Evolutionary conservation across 768 basidiomycete genomes (phyloP), one percentile per base, ranked within the genome.

Genomic region (Macrolepiota dolichaula): DNA sequence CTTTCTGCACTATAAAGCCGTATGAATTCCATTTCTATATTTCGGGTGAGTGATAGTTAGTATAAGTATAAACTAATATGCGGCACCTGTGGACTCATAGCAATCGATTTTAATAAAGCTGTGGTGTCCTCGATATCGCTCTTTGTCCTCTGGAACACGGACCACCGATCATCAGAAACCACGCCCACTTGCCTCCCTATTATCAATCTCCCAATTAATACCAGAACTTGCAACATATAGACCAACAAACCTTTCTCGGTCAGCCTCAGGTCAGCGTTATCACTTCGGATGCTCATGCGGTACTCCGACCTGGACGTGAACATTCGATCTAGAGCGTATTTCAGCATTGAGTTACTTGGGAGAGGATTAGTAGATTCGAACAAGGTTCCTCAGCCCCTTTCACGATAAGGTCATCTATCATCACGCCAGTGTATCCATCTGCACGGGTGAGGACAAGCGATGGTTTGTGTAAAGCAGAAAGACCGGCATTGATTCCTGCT

Each of bases 371-470:
- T 25, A 44, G 17, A 59, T 46, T 76, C 87, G 38, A 69, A 94
- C 93, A 96, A 52, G 94, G 94, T 69, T 96, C 94, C 68, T 94
- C 91, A 2, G 91, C 88, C 2, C 94, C 94, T 68, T 93, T 94
- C 46, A 88, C 84, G 24, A 91, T 87, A 22, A 96, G 79, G 69
- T 96, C 94, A 70, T 96, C 94, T 25, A 96, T 88, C 88, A 96
- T 91, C 6, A 96, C 94, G 0, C 94, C 94, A 6, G 87, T 79
- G 69, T 87, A 95, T 5, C 89, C 91, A 66, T 96, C 92, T 4
- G 92, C 92, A n/a, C 94, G 84, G 11, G 87, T 85, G 36, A 96
- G 70, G 2, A 86, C 67, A 17, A 96, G 70, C 0, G 89, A 84
- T 1, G 83, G 76, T 42, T 75, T 79, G 13, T 74, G 69, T 2